Evolutionary conservation across 352 stramenopile genomes (phyloP), one percentile per base, ranked within the genome.

Genomic region (Phytopythium litorale): DNA sequence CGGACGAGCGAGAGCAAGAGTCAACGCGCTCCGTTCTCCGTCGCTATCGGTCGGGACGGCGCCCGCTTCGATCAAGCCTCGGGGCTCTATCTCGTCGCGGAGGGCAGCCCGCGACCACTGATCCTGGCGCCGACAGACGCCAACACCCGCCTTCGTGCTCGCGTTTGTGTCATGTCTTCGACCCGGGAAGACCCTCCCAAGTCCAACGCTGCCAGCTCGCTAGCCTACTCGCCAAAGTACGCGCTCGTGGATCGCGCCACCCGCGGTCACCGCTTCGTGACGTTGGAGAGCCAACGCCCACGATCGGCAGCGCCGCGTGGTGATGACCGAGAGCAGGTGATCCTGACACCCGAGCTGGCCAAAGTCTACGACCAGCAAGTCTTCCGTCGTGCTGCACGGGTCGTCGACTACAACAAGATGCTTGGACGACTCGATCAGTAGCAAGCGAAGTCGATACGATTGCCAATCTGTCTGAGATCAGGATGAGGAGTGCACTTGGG

Each of bases 191-290:
- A 52, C 12, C 23, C 19, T 28, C 11, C 21, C 0, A n/a, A 9
- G 7, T 1, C 25, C 0, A 23, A 23, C 25, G 5, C 21, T 55
- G 16, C 23, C 15, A 21, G 1, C 3, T 1, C 25, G 12, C 23
- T 37, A 12, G 49, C 49, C 7, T 55, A 55, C 49, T 55, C 56
- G 25, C 63, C 58, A 45, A 65, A 62, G 42, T 68, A 57, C 40
- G 15, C 25, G 21, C 6, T 46, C 1, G 45, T 68, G 13, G 50
- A 68, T 13, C 49, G 25, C 15, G 58, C 49, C 28, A 33, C 51
- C 4, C 42, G 21, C 12, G 63, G 63, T 1, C 63, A 68, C 23
- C 63, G 63, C 19, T 65, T 53, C 32, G 57, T 65, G 32, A 38
- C 23, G 46, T 65, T 68, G 35, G 42, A 54, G 23, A 62, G 30